Conservation (phyloP, 139 green algal species). For the Chlorella sp. region DNA sequence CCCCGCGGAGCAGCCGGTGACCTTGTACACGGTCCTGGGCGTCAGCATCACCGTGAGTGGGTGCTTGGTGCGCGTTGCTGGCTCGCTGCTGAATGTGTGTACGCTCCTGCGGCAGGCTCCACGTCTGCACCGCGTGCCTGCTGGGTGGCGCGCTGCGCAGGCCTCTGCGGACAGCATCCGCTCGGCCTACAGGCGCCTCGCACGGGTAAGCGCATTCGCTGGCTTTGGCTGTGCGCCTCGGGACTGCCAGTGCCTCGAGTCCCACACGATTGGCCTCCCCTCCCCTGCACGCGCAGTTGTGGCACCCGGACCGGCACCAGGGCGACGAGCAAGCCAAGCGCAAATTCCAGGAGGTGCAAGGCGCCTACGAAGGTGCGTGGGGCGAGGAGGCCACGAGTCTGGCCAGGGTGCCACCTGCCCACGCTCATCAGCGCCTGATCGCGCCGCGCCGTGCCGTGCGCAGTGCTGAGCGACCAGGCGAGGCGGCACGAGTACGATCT, state of each 20-base stretch:
- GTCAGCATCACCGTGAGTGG: background rate
- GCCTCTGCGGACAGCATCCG: background rate
- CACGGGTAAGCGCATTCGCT: conserved; percentile 2
- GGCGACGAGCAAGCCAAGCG: background rate
- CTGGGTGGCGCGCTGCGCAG: too few species aligned
- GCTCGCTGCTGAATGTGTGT: too few species aligned
- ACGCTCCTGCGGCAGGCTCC: too few species aligned
- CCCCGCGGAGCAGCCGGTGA: background rate
- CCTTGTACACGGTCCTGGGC: background rate
- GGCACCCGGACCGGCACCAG: conserved; percentile 2
- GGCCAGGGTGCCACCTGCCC: background rate
- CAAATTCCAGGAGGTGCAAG: background rate
- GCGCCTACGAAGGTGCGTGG: conserved; percentile 5
- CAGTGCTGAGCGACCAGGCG: conserved; percentile 5
- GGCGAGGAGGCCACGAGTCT: background rate
- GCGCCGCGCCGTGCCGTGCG: too few species aligned
- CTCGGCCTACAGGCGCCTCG: background rate
- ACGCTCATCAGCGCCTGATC: too few species aligned
- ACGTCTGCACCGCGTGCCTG: too few species aligned
- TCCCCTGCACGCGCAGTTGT: background rate
- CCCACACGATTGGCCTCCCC: too few species aligned
- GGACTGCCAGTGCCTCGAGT: too few species aligned
- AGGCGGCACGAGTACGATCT: conserved; percentile 5
- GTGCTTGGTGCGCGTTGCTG: background rate
- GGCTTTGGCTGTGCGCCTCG: too few species aligned